Percentiles rank a stretch among this genome's conserved stretches.
Conservation (phyloP, 2,329 filamentous ascomycete genomes). For the Alternaria viburni region DNA sequence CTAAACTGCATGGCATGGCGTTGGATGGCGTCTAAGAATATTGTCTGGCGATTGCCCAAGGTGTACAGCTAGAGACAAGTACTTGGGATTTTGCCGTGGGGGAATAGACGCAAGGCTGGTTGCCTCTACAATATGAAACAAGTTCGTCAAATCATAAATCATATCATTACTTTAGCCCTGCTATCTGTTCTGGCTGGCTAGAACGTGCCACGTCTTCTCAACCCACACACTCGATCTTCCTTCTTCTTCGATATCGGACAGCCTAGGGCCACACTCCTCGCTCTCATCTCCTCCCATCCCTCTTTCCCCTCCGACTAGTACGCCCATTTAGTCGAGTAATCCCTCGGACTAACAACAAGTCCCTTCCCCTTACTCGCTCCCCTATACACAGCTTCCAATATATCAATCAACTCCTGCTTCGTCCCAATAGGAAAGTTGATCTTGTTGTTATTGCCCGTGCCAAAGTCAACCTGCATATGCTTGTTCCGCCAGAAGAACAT, state of each 20-base stretch:
- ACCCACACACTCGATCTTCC: accelerated
- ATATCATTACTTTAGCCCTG: not conserved
- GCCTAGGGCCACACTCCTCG: not conserved
- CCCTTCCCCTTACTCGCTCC: constrained; percentile 95
- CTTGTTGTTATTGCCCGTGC: constrained; percentile 97
- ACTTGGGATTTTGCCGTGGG: not conserved
- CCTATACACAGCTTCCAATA: constrained; percentile 94
- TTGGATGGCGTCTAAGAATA: not conserved
- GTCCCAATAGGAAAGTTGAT: constrained; percentile 91
- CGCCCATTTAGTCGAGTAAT: constrained; percentile 70
- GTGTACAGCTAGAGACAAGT: not conserved
- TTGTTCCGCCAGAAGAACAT: constrained; percentile 84
- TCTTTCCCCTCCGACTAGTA: constrained; percentile 13
- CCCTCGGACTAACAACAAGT: constrained; percentile 92
- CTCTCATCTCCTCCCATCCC: not conserved
- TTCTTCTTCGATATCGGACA: not conserved
- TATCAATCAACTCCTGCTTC: constrained; percentile 96
- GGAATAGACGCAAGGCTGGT: not conserved
- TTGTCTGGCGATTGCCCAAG: not conserved
- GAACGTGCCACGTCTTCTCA: not conserved
- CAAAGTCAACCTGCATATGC: constrained; percentile 32
- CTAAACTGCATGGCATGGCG: constrained; percentile 13
- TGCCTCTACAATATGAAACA: not conserved
- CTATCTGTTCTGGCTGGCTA: not conserved
- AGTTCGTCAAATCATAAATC: not conserved